These are phyloP conservation scores for Plantago coronopus DNA, from an alignment of 305 asterid genomes.

Conservation along the genomic window DNA sequence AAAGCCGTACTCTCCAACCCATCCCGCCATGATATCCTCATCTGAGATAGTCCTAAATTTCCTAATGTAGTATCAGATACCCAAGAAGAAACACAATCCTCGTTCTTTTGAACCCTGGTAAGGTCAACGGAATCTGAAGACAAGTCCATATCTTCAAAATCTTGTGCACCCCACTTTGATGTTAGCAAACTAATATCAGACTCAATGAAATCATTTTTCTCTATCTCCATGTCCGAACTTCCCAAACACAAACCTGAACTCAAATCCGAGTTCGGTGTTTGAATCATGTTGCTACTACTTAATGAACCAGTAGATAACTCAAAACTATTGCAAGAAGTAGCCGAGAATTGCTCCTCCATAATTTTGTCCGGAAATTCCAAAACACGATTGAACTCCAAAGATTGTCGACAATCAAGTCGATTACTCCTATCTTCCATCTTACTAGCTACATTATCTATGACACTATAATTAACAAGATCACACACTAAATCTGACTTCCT, in stretches of 20 bases:
- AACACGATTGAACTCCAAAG: conserved; percentile 19
- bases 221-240: conserved; percentile 1
- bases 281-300: conserved; percentile 47
- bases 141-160: conserved; percentile 26
- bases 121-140: conserved; percentile 18
- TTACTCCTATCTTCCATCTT: conserved; percentile 26
- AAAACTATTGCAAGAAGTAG: conserved; percentile 25
- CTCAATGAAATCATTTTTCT: conserved; percentile 17
- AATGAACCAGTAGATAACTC: conserved; percentile 30
- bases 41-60: conserved; percentile 42
- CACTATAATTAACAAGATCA: conserved; percentile 22
- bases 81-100: conserved; percentile 41
- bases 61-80: conserved; percentile 46
- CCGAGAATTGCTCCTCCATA: conserved; percentile 17
- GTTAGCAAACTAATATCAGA: conserved; percentile 32
- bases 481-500: conserved; percentile 29
- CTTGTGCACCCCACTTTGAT: conserved; percentile 33
- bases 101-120: conserved; percentile 15
- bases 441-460: conserved; percentile 22
- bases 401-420: conserved; percentile 24
- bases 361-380: conserved; percentile 12
- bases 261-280: conserved; percentile 56
- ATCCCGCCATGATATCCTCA: conserved; percentile 79
- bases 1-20: conserved; percentile 29
- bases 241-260: conserved; percentile 26